A percentile compares a stretch with the other conserved stretches of the same genome.
Conservation (phyloP, 805 yeast species). For the Candida insectorum region DNA sequence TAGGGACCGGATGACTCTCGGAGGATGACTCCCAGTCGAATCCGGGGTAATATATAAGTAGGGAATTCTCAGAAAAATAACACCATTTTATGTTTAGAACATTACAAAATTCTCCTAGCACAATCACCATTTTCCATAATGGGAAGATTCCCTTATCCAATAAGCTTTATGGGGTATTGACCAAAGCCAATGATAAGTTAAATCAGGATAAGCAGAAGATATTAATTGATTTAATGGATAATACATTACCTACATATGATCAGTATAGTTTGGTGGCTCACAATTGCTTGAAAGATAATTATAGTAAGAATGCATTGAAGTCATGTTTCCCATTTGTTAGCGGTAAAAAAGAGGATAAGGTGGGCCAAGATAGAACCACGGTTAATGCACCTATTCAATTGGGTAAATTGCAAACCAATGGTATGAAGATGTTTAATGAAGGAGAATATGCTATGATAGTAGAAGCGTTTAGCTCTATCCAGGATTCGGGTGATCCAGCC, state of each 20-base stretch:
- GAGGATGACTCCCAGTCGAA: background rate
- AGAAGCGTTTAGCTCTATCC: constrained; percentile 31
- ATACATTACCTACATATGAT: constrained; percentile 41
- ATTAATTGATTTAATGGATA: constrained; percentile 33
- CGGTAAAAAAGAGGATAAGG: constrained; percentile 17
- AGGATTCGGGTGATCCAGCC: constrained; percentile 16
- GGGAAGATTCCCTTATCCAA: constrained; percentile 30
- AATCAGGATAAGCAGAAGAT: constrained; percentile 29
- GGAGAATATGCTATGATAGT: constrained; percentile 37
- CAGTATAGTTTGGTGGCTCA: constrained; percentile 29
- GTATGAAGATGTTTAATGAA: constrained; percentile 30
- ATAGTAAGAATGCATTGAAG: constrained; percentile 23
- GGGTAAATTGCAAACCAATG: constrained; percentile 19
- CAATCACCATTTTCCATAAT: constrained; percentile 40
- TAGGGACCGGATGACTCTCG: too few species aligned
- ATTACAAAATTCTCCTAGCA: constrained; percentile 39
- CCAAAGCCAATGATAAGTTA: constrained; percentile 26
- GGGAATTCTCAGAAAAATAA: background rate
- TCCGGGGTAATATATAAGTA: constrained; percentile 3
- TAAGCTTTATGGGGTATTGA: constrained; percentile 26
- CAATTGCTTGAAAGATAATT: constrained; percentile 23
- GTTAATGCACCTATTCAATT: constrained; percentile 13
- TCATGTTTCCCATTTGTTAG: constrained; percentile 36
- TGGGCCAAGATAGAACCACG: constrained; percentile 15
- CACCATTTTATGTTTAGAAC: constrained; percentile 31